Percentiles rank a stretch among this genome's conserved stretches.
Evolutionary conservation across 2,329 filamentous ascomycete genomes (phyloP).

Genomic region (Huntiella moniliformis): DNA sequence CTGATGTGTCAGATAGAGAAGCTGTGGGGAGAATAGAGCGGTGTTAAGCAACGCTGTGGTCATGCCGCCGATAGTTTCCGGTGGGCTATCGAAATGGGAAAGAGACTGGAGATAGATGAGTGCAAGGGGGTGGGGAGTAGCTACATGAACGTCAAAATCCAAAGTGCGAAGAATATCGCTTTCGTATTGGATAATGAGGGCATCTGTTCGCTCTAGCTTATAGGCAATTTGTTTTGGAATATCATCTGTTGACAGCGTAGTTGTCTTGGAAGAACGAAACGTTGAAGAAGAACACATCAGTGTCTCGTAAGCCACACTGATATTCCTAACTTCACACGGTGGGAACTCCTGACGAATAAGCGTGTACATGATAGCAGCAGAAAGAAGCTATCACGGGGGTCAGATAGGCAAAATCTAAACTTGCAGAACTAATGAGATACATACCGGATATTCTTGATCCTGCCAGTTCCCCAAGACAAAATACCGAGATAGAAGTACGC

Average conservation of each 20-base stretch:
- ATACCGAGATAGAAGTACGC: conserved; percentile 64
- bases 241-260: conserved; percentile 11
- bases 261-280: conserved; percentile 18
- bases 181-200: conserved; percentile 53
- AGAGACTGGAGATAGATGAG: conserved; percentile 87
- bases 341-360: conserved; percentile 5
- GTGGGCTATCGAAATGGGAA: conserved; percentile 33
- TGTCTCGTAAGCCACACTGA: conserved; percentile 58
- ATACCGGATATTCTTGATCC: conserved; percentile 37
- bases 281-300: conserved; percentile 46
- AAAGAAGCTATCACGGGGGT: conserved; percentile 3
- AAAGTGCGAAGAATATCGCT: conserved; percentile 56
- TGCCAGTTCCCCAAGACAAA: conserved; percentile 45
- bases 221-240: not conserved
- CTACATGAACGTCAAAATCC: conserved; percentile 68
- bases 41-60: conserved; percentile 70
- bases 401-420: not conserved
- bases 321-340: not conserved
- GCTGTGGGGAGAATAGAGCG: conserved; percentile 67
- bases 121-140: conserved; percentile 68
- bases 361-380: conserved; percentile 9
- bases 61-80: conserved; percentile 19
- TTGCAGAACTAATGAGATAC: conserved; percentile 10
- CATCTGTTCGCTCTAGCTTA: conserved; percentile 21
- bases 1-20: conserved; percentile 83